A percentile compares a stretch with the other conserved stretches of the same genome.
Conservation (phyloP, 2,329 filamentous ascomycete species). For the Cladosporium austrohemisphaericum region DNA sequence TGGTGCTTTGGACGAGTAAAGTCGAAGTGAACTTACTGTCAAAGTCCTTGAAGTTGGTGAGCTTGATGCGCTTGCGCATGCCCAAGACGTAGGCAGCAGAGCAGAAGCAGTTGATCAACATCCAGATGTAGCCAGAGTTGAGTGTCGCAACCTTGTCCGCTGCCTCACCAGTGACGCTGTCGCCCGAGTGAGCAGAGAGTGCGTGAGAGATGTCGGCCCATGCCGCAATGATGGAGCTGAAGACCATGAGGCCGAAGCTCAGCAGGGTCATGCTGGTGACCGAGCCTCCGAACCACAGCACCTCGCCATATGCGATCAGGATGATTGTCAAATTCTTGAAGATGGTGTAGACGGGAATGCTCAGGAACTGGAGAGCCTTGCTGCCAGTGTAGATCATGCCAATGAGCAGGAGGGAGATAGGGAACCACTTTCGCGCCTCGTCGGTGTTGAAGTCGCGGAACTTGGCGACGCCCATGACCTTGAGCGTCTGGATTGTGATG, state of each 20-base stretch:
- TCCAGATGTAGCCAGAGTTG: constrained; percentile 95
- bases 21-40: constrained; percentile 69
- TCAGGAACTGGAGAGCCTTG: constrained; percentile 93
- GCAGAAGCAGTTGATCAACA: constrained; percentile 94
- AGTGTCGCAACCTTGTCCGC: constrained; percentile 78
- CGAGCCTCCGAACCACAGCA: constrained; percentile 94
- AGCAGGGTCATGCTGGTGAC: constrained; percentile 84
- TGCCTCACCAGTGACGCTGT: constrained; percentile 46
- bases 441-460: constrained; percentile 80
- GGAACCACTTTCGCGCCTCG: constrained; percentile 96
- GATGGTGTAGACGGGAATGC: constrained; percentile 97
- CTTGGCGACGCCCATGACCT: constrained; percentile 74
- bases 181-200: constrained; percentile 54
- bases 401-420: constrained; percentile 89
- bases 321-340: constrained; percentile 99
- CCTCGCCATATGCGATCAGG: constrained; percentile 95
- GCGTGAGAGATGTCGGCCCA: constrained; percentile 96
- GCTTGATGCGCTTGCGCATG: constrained; percentile 98
- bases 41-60: constrained; percentile 99
- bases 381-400: constrained; percentile 99
- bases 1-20: constrained; percentile 1
- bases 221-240: constrained; percentile 89
- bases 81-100: constrained; percentile 82
- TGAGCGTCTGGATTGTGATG: constrained; percentile 75
- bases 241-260: constrained; percentile 93